These are phyloP conservation scores for Trichoderma asperelloides DNA, from an alignment of 495 filamentous ascomycete genomes.

Conservation along the genomic window DNA sequence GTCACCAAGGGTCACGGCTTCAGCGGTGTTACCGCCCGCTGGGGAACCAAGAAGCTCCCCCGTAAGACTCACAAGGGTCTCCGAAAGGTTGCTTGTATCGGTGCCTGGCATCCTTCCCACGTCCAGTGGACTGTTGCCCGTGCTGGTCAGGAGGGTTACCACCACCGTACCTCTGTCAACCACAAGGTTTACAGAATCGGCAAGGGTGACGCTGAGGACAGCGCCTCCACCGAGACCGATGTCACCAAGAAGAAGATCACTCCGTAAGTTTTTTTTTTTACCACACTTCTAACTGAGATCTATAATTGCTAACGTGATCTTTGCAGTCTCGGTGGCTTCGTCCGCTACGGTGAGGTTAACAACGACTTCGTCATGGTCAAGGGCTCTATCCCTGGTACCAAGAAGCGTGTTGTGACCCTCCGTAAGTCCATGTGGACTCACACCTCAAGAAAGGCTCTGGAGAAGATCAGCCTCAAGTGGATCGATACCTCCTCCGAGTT, in stretches of 20 bases:
- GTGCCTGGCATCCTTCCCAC: conserved; percentile 99
- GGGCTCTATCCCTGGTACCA: conserved; percentile 93
- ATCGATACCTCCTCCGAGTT: conserved; percentile 99
- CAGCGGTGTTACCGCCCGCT: conserved; percentile 92
- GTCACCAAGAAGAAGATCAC: conserved; percentile 99
- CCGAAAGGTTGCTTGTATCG: conserved; percentile 99
- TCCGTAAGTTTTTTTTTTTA: conserved; percentile 65
- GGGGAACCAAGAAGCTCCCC: conserved; percentile 99
- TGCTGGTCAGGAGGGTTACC: conserved; percentile 99
- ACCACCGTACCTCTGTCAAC: conserved; percentile 99
- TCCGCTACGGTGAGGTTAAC: conserved; percentile 97
- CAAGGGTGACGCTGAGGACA: conserved; percentile 76
- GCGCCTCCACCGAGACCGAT: conserved; percentile 92
- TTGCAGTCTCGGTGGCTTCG: conserved; percentile 90
- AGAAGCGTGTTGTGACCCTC: conserved; percentile 99
- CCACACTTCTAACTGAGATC: not conserved
- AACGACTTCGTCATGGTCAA: conserved; percentile 99
- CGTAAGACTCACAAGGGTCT: conserved; percentile 99
- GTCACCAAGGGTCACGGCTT: conserved; percentile 99
- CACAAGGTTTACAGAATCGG: conserved; percentile 99
- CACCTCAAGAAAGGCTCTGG: conserved; percentile 85
- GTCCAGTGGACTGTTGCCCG: conserved; percentile 99
- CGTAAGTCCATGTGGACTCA: conserved; percentile 99
- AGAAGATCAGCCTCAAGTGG: conserved; percentile 99
- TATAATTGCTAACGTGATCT: conserved; percentile 14